phyloP scores from a whole-genome alignment of 495 filamentous ascomycete genomes.

The Neurospora tetrasperma region DNA sequence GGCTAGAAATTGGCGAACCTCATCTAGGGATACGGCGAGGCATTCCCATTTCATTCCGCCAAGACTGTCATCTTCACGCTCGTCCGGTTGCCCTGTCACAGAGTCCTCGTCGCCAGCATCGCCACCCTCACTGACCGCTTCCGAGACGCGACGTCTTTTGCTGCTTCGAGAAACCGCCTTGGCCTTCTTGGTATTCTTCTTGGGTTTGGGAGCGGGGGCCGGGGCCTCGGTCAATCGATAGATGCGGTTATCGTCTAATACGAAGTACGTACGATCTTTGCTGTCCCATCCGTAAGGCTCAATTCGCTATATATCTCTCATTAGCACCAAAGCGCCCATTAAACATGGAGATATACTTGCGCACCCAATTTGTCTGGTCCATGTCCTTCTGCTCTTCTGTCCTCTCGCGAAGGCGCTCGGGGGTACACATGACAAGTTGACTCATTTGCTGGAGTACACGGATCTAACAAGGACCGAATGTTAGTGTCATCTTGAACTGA shows the following conservation, averaged over 20 bases:
- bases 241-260: conserved; percentile 87
- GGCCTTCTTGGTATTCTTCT: conserved; percentile 66
- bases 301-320: conserved; percentile 58
- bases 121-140: conserved; percentile 42
- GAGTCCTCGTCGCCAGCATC: conserved; percentile 39
- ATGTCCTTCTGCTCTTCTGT: conserved; percentile 73
- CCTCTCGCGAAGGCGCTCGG: conserved; percentile 74
- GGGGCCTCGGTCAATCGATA: conserved; percentile 73
- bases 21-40: conserved; percentile 64
- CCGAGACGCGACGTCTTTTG: conserved; percentile 62
- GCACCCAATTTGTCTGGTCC: conserved; percentile 78
- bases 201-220: conserved; percentile 52
- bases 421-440: conserved; percentile 79
- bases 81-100: conserved; percentile 22
- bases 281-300: conserved; percentile 85
- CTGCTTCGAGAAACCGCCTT: conserved; percentile 56
- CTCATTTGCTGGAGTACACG: conserved; percentile 80
- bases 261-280: conserved; percentile 74
- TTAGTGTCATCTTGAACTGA: neutral
- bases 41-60: conserved; percentile 83
- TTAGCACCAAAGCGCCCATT: conserved; percentile 2
- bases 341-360: conserved; percentile 14
- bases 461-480: conserved; percentile 36
- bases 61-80: conserved; percentile 49
- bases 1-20: conserved; percentile 64